Evolutionary conservation across 768 basidiomycete genomes (phyloP).

Genomic region (Tylopilus felleus): DNA sequence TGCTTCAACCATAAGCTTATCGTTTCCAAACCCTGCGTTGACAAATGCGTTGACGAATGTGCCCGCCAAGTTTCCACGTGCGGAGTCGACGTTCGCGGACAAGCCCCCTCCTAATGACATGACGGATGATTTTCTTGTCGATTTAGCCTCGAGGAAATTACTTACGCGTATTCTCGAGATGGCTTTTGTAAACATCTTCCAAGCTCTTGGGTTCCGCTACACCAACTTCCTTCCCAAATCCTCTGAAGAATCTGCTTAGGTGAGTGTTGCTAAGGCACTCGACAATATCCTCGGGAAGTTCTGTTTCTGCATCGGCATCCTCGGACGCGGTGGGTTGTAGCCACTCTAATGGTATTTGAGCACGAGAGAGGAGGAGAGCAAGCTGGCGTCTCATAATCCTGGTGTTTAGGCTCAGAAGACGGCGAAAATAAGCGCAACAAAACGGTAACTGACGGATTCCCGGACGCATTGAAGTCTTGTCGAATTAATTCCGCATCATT

Average conservation of each 20-base stretch:
- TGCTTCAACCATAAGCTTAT: slow-evolving; percentile 96
- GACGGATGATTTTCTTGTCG: not conserved
- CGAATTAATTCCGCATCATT: slow-evolving; percentile 77
- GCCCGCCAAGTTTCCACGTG: slow-evolving; percentile 89
- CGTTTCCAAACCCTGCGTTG: slow-evolving; percentile 97
- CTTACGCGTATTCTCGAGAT: slow-evolving; percentile 86
- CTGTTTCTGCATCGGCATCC: slow-evolving; percentile 56
- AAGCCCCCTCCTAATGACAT: slow-evolving; percentile 52
- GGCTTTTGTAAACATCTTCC: slow-evolving; percentile 97
- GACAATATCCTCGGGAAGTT: slow-evolving; percentile 75
- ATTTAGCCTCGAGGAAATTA: not conserved
- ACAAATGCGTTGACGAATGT: slow-evolving; percentile 99
- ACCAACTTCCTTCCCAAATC: slow-evolving; percentile 91
- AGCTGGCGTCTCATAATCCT: slow-evolving; percentile 94
- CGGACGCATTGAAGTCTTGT: slow-evolving; percentile 85
- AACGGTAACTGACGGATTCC: slow-evolving; percentile 65
- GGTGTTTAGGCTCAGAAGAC: not conserved
- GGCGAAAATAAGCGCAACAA: not conserved
- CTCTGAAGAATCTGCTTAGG: slow-evolving; percentile 79
- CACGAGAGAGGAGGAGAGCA: slow-evolving; percentile 88
- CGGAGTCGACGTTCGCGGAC: slow-evolving; percentile 83
- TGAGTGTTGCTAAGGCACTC: slow-evolving; percentile 86
- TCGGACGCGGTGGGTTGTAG: slow-evolving; percentile 53
- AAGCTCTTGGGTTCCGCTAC: slow-evolving; percentile 86
- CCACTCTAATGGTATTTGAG: slow-evolving; percentile 90